Base-by-base conservation (phyloP, 768 basidiomycete species). In the Leucocoprinus birnbaumii region DNA sequence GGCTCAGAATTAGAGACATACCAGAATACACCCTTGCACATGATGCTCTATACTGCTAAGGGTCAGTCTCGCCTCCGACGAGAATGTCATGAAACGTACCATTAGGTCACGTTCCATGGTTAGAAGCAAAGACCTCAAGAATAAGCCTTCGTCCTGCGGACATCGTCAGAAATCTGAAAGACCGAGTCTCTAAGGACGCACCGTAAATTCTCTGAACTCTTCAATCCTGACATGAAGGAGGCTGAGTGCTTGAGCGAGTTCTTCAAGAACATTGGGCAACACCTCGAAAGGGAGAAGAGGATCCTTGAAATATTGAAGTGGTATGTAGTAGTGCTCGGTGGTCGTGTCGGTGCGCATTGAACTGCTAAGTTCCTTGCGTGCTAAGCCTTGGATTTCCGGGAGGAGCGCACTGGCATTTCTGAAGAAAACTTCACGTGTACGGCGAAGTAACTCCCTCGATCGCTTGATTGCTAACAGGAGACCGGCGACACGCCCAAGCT, bases 401-500 rank as follows among this genome's bases (percentile, higher is more conserved):
- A 38, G 53, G 10, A 54, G 37, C 2, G 53, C 53, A 18, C 25
- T 40, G 21, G 53, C 53, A 41, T 54, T 54, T 5, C 53, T 44
- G 16, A 54, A 54, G 53, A 54, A 54, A 10, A 27, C 45, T 40
- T 54, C 53, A 18, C 53, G 53, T 11, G 53, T 48, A n/a, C 46
- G 37, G 21, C 53, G 45, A 7, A 54, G 24, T 46, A 38, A 41
- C 22, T 47, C 46, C 37, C 53, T 47, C 3, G 53, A 31, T 8
- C 22, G 46, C 13, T 48, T 54, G 45, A 54, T 47, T 3, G 45
- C 53, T n/a, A 54, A 31, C 25, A 54, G n/a, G 8, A 54, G 27
- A 11, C 53, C 53, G 13, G 53, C 53, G 10, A 54, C 53, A 16
- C 53, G 45, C 16, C 53, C 53, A 16, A 54, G 53, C 6, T 22